phyloP scores from a whole-genome alignment of 495 filamentous ascomycete species.

The Penicillium egyptiacum region DNA sequence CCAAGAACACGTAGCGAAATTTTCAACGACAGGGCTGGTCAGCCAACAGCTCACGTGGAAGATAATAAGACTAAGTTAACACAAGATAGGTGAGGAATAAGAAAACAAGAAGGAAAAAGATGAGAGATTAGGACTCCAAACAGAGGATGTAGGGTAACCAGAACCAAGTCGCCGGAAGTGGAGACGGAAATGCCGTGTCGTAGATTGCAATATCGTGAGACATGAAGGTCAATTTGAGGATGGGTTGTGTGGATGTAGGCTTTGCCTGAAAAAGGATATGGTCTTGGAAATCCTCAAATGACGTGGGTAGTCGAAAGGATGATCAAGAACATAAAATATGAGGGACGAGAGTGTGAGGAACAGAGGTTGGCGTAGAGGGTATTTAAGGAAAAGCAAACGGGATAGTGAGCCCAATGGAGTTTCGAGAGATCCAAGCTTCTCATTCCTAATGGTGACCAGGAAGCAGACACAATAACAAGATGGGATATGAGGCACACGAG shows the following conservation, averaged over 20 bases:
- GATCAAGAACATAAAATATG: constrained; percentile 4
- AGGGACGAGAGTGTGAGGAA: neutral
- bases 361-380: neutral
- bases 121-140: constrained; percentile 17
- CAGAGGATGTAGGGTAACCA: constrained; percentile 12
- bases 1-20: neutral
- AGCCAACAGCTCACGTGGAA: neutral
- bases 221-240: constrained; percentile 31
- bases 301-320: constrained; percentile 3
- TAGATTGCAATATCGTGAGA: constrained; percentile 29
- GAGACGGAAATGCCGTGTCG: constrained; percentile 27
- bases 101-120: constrained; percentile 10
- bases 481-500: neutral
- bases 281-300: neutral
- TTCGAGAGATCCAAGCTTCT: constrained; percentile 2
- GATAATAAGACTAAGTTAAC: constrained; percentile 13
- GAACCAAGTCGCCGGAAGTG: constrained; percentile 18
- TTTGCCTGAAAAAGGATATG: constrained; percentile 18
- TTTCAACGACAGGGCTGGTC: constrained; percentile 4
- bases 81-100: constrained; percentile 12
- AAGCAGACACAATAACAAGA: constrained; percentile 6
- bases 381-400: constrained; percentile 2
- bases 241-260: constrained; percentile 2
- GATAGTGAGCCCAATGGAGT: neutral
- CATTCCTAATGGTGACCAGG: constrained; percentile 5